Conservation (phyloP, 208 protist species). For the Leishmania tarentolae region DNA sequence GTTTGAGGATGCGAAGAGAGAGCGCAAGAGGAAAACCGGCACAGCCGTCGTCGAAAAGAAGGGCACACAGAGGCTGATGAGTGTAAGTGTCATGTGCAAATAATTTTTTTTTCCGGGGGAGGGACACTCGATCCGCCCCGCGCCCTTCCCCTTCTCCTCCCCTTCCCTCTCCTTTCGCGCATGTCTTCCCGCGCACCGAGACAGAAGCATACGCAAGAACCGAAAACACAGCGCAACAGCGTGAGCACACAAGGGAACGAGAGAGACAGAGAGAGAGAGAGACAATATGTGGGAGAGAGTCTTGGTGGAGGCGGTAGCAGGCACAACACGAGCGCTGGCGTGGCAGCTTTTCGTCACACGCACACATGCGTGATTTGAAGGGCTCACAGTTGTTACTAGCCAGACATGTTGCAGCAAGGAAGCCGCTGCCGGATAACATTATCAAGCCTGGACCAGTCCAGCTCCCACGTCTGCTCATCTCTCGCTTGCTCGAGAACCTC, state of each 20-base stretch:
- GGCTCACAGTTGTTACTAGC: neutral
- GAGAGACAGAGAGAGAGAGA: neutral
- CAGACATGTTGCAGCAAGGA: neutral
- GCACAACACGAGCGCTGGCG: neutral
- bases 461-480: conserved; percentile 46
- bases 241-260: conserved; percentile 16
- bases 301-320: too few species aligned
- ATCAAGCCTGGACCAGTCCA: conserved; percentile 34
- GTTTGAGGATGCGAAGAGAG: neutral
- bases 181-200: neutral
- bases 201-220: neutral
- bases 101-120: neutral
- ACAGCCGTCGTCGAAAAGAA: neutral
- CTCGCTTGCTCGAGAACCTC: conserved; percentile 47
- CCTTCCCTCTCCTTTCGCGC: neutral
- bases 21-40: neutral
- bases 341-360: neutral
- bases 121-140: neutral
- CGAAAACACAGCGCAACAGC: neutral
- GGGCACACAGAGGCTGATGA: neutral
- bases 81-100: too few species aligned
- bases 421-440: conserved; percentile 24
- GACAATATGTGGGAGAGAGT: too few species aligned
- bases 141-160: neutral
- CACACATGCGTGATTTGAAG: neutral